These are phyloP conservation scores for Candolleomyces eurysporus DNA, from an alignment of 768 basidiomycete genomes.

Conservation along the genomic window DNA sequence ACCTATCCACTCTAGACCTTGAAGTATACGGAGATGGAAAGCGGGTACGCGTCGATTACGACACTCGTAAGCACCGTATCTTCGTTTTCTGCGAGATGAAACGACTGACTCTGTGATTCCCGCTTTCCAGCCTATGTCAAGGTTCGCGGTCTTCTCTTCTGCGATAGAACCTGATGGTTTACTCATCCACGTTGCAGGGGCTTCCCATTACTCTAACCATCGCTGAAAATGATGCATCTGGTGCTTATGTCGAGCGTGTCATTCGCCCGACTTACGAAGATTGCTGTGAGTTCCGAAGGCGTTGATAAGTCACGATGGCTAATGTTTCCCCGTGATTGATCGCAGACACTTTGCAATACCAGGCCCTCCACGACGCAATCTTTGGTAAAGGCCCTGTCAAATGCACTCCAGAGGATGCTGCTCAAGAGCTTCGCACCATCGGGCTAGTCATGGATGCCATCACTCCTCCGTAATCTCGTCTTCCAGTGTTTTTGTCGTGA, in stretches of 20 bases:
- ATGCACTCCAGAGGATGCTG: conserved; percentile 1
- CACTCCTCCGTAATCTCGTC: background rate
- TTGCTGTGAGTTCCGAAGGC: background rate
- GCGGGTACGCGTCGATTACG: background rate
- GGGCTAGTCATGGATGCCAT: background rate
- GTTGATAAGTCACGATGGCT: background rate
- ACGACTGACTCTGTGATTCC: background rate
- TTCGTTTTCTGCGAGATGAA: background rate
- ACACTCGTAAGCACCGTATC: background rate
- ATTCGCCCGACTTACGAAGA: conserved; percentile 5
- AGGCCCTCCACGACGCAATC: conserved; percentile 1
- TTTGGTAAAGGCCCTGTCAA: background rate
- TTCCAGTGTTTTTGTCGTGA: background rate
- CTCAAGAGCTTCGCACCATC: background rate
- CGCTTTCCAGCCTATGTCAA: background rate
- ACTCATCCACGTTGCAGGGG: background rate
- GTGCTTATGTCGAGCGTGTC: background rate
- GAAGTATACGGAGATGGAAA: conserved; percentile 6
- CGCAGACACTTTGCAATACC: conserved; percentile 1
- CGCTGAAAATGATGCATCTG: background rate
- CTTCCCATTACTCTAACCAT: conserved; percentile 2
- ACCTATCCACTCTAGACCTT: background rate
- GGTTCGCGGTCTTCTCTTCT: background rate
- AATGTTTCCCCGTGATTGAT: background rate
- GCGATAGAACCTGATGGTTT: background rate